These are phyloP conservation scores for Clitopilus hobsonii DNA, from an alignment of 768 basidiomycete genomes.

Conservation along the genomic window DNA sequence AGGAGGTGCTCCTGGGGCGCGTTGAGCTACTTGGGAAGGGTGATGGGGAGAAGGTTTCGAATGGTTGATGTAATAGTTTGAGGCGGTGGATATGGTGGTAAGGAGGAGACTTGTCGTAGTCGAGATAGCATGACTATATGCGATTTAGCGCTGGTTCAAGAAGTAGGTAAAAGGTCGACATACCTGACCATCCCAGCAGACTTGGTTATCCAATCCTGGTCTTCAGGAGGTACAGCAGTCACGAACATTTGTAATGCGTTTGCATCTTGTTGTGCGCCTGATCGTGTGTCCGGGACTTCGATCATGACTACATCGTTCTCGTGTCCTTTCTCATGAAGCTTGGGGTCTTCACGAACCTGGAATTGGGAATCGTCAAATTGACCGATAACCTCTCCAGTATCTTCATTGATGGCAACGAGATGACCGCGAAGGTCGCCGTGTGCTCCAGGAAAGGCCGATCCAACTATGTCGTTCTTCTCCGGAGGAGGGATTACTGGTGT, in stretches of 20 bases:
- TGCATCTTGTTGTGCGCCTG: slow-evolving; percentile 29
- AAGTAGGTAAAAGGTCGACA: slow-evolving; percentile 7
- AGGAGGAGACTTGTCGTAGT: slow-evolving; percentile 59
- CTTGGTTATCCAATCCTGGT: slow-evolving; percentile 65
- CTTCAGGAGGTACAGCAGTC: slow-evolving; percentile 56
- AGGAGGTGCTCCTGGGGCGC: slow-evolving; percentile 5
- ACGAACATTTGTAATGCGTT: slow-evolving; percentile 52
- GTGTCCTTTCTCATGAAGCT: slow-evolving; percentile 42
- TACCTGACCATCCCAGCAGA: slow-evolving; percentile 63
- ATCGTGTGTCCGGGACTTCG: slow-evolving; percentile 52
- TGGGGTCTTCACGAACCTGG: slow-evolving; percentile 53
- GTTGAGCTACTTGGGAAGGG: slow-evolving; percentile 9
- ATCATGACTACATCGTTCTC: slow-evolving; percentile 68
- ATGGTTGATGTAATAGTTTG: slow-evolving; percentile 56
- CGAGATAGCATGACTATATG: slow-evolving; percentile 59
- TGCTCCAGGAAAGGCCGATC: slow-evolving; percentile 8
- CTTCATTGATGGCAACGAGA: slow-evolving; percentile 69
- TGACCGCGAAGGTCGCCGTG: slow-evolving; percentile 44
- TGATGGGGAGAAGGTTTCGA: slow-evolving; percentile 47
- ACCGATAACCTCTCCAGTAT: slow-evolving; percentile 67
- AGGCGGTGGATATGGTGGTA: slow-evolving; percentile 56
- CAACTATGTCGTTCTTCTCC: slow-evolving; percentile 5
- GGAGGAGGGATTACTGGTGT: background rate
- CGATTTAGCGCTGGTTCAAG: background rate
- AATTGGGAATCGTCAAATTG: slow-evolving; percentile 53